These are phyloP conservation scores for Chlorella sp. DNA, from an alignment of 139 green algal genomes.

Conservation along the genomic window DNA sequence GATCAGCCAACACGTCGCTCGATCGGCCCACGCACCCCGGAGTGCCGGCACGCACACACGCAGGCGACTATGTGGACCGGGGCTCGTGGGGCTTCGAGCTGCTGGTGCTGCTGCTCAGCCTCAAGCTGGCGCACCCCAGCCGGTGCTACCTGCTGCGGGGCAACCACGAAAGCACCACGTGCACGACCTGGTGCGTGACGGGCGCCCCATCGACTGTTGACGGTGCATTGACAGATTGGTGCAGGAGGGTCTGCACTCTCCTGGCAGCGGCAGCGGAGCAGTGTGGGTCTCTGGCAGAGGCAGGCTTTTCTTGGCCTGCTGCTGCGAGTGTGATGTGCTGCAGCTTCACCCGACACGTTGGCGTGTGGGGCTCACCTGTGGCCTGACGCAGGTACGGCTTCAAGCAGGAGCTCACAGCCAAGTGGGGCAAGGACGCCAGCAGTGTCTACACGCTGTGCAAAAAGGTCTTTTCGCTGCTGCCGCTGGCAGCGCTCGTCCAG, in stretches of 20 bases:
- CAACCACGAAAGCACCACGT: slow-evolving; percentile 66
- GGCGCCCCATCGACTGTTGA: no score
- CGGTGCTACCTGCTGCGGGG: slow-evolving; percentile 85
- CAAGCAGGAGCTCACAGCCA: slow-evolving; percentile 42
- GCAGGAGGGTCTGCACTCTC: not conserved
- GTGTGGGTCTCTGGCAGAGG: no score
- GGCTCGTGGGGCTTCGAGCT: slow-evolving; percentile 92
- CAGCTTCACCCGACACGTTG: not conserved
- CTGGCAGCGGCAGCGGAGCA: not conserved
- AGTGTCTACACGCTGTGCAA: slow-evolving; percentile 39
- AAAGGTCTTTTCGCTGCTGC: slow-evolving; percentile 65
- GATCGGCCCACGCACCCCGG: no score
- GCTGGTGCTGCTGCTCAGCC: slow-evolving; percentile 66
- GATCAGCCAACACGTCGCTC: no score
- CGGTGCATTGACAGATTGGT: not conserved
- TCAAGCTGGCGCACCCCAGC: slow-evolving; percentile 74
- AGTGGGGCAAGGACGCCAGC: slow-evolving; percentile 26
- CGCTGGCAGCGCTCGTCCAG: slow-evolving; percentile 66
- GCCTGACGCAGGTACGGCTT: not conserved
- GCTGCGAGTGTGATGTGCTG: not conserved
- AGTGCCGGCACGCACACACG: not conserved
- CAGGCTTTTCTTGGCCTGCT: not conserved
- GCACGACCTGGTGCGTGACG: slow-evolving; percentile 3
- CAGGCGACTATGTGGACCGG: slow-evolving; percentile 78
- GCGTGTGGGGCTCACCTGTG: not conserved